Evolutionary conservation across 1,284 basidiomycete genomes (phyloP).

Genomic region (Ganoderma lingzhi): DNA sequence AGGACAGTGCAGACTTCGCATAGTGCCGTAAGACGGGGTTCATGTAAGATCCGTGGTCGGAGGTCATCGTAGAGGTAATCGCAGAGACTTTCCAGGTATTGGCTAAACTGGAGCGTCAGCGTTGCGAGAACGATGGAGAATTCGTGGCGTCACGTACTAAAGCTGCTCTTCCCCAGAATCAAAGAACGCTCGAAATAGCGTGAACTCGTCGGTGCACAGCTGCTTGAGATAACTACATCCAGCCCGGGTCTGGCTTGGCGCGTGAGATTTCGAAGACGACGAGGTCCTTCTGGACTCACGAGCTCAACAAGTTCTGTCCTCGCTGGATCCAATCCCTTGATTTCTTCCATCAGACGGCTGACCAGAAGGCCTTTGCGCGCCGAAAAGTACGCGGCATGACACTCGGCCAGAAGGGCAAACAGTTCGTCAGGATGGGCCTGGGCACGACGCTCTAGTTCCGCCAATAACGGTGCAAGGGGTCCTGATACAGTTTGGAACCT

Average conservation of each 20-base stretch:
- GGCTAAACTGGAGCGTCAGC: slow-evolving; percentile 51
- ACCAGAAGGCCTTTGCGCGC: slow-evolving; percentile 77
- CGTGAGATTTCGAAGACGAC: slow-evolving; percentile 12
- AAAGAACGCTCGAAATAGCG: slow-evolving; percentile 86
- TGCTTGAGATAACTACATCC: slow-evolving; percentile 93
- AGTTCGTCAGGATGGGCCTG: slow-evolving; percentile 80
- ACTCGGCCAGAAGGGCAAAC: slow-evolving; percentile 80
- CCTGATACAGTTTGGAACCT: slow-evolving; percentile 81
- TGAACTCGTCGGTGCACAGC: slow-evolving; percentile 88
- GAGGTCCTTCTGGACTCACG: slow-evolving; percentile 51
- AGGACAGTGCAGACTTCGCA: slow-evolving; percentile 95
- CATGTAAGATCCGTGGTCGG: slow-evolving; percentile 92
- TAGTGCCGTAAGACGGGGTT: slow-evolving; percentile 83
- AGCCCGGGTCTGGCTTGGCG: slow-evolving; percentile 70
- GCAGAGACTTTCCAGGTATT: slow-evolving; percentile 89
- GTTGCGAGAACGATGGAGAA: slow-evolving; percentile 10
- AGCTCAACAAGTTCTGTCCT: slow-evolving; percentile 87
- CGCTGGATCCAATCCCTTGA: slow-evolving; percentile 80
- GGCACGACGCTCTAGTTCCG: slow-evolving; percentile 85
- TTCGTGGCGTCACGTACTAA: slow-evolving; percentile 67
- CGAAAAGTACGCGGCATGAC: slow-evolving; percentile 83
- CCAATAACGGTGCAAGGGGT: slow-evolving; percentile 79
- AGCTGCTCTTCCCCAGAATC: slow-evolving; percentile 83
- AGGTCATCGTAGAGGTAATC: slow-evolving; percentile 94
- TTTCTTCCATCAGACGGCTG: slow-evolving; percentile 78